Evolutionary conservation across 2,329 filamentous ascomycete species (phyloP), one percentile per base, ranked within the genome.

Genomic region (Ophiostoma populinum): DNA sequence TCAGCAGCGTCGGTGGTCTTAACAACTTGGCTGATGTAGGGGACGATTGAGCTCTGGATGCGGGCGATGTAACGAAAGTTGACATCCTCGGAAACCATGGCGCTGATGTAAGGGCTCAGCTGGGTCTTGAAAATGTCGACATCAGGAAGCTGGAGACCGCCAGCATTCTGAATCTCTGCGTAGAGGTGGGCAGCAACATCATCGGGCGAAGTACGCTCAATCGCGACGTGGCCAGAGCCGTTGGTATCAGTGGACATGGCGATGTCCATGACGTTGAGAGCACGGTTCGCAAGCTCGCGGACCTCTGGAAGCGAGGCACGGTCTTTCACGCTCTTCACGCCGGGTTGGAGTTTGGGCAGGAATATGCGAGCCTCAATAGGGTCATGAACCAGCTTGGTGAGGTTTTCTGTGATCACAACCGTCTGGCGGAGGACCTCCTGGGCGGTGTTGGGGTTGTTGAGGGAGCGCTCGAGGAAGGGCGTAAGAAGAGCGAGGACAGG

Each of bases 351-450:
- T 59, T 93, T 94, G 34, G 90, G 90, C 52, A 98, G 60, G 67
- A 98, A 98, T 37, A 82, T 82, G 45, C 90, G 72, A 22, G 90
- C 90, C 62, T 98, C 90, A 40, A 93, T 74, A 11, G 90, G 90
- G 54, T 77, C 86, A 56, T 98, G 90, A 19, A 98, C 90, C 21
- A 98, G 74, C 63, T 93, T 95, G 41, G 90, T 98, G 62, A 98
- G 64, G 61, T 98, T 98, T 62, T 98, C 90, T 15, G 90, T 80
- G 34, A 98, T 92, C 36, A 98, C 85, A 20, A 92, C 85, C 3
- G 90, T 93, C 60, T 94, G 87, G 42, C 90, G 79, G 37, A 94
- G 67, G 16, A 95, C 86, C 59, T 98, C 90, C 55, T 98, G 90
- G 4, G 81, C 69, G 5, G 90, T 98, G 12, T 72, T 72, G 7